Base-by-base conservation (phyloP, 257 asterid species). In the Nicotiana noctiflora region DNA sequence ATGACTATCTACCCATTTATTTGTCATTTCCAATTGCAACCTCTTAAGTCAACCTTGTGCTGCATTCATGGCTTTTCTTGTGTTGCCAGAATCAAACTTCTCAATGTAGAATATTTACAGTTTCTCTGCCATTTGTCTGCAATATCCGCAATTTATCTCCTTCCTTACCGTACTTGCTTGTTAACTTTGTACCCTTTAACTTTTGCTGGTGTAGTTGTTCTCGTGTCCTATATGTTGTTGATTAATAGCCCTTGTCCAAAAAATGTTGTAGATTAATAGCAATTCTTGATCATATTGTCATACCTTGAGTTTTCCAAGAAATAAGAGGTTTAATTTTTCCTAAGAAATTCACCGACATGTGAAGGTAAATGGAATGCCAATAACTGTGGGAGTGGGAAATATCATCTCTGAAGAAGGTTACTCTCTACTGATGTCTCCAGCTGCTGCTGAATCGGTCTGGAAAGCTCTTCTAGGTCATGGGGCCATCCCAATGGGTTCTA, bases 311-410 rank as follows among this genome's bases (percentile, higher is more conserved):
- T 44, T 70, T 6, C 57, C 31, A 21, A 40, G 77, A 44, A 23
- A 46, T 74, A 51, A 8, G 44, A 25, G 79, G 61, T 0, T 23
- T 14, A 13, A 6, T 49, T 74, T 74, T 23, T 15, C 15, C 15
- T 65, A 29, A 64, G 31, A 21, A 46, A 34, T 79, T 77, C 57
- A 75, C 61, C 75, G 79, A 76, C 79, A n/a, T 78, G 76, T 82
- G 84, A 91, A 95, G 98, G 97, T 95, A 62, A 89, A 85, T 84
- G 98, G 93, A 84, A 89, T 88, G 94, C 98, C 99, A 77, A 25
- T 93, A 83, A 95, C 98, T 83, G 92, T 95, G 79, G 94, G 92
- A 70, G 97, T 93, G 62, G 99, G 99, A 89, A 93, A 91, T 89
- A 49, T 90, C 77, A 75, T 92, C 65, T 90, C 97, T 74, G 92